Conservation (phyloP, 2,329 filamentous ascomycete species). For the Elsinoe perseae region DNA sequence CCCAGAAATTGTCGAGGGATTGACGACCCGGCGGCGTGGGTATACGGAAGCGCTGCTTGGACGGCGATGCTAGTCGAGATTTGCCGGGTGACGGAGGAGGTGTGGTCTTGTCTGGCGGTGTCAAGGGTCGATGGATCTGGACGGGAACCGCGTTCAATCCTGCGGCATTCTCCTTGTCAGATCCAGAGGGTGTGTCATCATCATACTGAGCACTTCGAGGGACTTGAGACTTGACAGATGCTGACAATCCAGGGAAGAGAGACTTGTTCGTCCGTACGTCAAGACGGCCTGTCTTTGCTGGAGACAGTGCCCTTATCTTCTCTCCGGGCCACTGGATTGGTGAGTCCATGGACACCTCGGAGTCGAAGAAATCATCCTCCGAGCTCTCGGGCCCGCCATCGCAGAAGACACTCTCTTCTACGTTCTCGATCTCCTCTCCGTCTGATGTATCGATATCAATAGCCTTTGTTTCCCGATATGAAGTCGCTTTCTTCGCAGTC, state of each 20-base stretch:
- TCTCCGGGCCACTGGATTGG: conserved; percentile 2
- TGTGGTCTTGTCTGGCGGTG: conserved; percentile 23
- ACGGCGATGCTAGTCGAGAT: conserved; percentile 39
- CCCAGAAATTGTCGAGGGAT: conserved; percentile 54
- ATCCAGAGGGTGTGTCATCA: conserved; percentile 10
- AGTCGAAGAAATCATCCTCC: background rate
- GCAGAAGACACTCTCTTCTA: conserved; percentile 31
- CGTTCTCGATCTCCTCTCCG: conserved; percentile 23
- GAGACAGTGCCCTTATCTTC: background rate
- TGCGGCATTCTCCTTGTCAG: conserved; percentile 28
- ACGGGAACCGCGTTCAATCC: conserved; percentile 10
- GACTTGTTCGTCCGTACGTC: background rate
- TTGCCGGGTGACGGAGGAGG: conserved; percentile 40
- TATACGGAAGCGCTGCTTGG: conserved; percentile 40
- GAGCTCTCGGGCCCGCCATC: conserved; percentile 18
- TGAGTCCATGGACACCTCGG: conserved; percentile 8
- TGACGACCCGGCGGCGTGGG: conserved; percentile 49
- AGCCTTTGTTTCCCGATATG: conserved; percentile 1
- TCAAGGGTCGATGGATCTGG: background rate
- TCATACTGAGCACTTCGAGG: background rate
- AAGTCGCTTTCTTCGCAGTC: background rate
- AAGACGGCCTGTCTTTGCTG: background rate
- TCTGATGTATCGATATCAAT: conserved; percentile 1
- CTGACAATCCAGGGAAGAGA: background rate
- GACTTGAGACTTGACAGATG: too few relatives aligned